These are phyloP conservation scores for Ustulina deusta DNA, from an alignment of 2,329 filamentous ascomycete genomes.

Conservation along the genomic window DNA sequence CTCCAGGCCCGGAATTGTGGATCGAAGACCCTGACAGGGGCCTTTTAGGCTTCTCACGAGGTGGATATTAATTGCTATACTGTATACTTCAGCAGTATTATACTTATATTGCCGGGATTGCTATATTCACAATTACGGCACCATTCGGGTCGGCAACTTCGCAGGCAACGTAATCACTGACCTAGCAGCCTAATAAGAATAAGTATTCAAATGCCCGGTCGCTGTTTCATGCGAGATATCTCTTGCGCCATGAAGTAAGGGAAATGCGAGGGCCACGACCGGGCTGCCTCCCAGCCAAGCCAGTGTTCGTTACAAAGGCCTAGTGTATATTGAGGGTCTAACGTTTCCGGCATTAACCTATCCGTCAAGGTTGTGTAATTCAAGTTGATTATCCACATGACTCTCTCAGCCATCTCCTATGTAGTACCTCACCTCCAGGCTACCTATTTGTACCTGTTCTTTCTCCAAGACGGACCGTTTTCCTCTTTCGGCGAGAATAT, in stretches of 20 bases:
- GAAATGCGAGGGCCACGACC: constrained; percentile 13
- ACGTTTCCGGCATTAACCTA: not conserved
- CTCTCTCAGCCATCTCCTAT: constrained; percentile 15
- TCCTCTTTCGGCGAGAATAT: constrained; percentile 18
- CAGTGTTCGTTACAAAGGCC: not conserved
- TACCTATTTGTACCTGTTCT: not conserved
- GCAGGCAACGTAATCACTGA: not conserved
- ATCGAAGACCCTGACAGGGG: not conserved
- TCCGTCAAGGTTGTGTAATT: no score
- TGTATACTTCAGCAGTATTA: not conserved
- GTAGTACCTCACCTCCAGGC: no score
- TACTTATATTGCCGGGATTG: constrained; percentile 2
- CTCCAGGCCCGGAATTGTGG: not conserved
- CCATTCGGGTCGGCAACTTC: not conserved
- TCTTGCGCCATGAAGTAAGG: constrained; percentile 14
- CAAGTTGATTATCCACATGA: constrained; percentile 6
- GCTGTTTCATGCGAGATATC: constrained; percentile 7
- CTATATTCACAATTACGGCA: not conserved
- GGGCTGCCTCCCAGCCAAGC: constrained; percentile 5
- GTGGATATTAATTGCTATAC: not conserved
- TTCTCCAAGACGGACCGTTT: constrained; percentile 27
- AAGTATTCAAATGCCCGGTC: not conserved
- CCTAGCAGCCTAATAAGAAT: not conserved
- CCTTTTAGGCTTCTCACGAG: not conserved
- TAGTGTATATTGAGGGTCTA: not conserved